Evolutionary conservation across 1,139 yeast species (phyloP).

Genomic region (Candida buenavistaensis): DNA sequence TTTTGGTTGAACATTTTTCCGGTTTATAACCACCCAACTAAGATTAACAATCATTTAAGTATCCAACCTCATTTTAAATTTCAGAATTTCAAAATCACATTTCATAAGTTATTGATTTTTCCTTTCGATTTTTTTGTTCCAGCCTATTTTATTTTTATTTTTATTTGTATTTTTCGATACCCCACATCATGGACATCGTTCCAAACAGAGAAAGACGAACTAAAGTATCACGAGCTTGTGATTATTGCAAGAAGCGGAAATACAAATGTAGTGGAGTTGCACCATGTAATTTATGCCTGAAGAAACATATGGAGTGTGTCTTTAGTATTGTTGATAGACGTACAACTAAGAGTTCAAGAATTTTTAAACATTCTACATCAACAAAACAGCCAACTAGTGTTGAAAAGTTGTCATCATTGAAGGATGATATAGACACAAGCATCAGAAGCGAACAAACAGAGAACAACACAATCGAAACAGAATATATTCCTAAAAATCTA

Average conservation of each 20-base stretch:
- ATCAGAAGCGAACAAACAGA: neutral
- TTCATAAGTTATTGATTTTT: too few species aligned
- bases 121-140: too few species aligned
- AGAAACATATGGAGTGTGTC: slow-evolving; percentile 24
- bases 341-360: slow-evolving; percentile 14
- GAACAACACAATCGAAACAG: slow-evolving; percentile 6
- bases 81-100: too few species aligned
- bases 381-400: neutral
- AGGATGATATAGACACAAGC: neutral
- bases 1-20: too few species aligned
- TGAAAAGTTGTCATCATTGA: neutral
- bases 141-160: too few species aligned
- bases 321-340: slow-evolving; percentile 25
- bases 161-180: neutral
- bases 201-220: slow-evolving; percentile 19
- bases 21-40: too few species aligned
- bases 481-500: slow-evolving; percentile 11
- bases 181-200: neutral
- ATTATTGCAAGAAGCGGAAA: slow-evolving; percentile 37
- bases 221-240: slow-evolving; percentile 42
- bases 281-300: slow-evolving; percentile 28
- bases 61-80: too few species aligned
- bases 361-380: too few species aligned
- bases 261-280: slow-evolving; percentile 31
- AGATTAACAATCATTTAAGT: too few species aligned